Percentiles rank a stretch among this genome's conserved stretches.
These are phyloP conservation scores for Torulaspora gathmanii DNA, from an alignment of 805 yeast species.

Conservation along the genomic window DNA sequence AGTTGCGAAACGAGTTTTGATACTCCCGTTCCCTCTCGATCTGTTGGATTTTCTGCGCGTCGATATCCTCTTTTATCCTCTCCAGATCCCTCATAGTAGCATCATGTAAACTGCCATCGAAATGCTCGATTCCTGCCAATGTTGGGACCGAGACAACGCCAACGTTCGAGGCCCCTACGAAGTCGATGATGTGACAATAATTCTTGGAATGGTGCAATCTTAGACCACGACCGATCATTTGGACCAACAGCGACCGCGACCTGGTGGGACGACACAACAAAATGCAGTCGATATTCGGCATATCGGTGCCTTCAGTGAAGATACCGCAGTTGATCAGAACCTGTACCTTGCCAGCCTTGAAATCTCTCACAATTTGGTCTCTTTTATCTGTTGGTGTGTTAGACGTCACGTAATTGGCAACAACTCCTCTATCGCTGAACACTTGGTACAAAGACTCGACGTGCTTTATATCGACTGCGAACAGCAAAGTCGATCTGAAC, in stretches of 20 bases:
- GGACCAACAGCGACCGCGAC: constrained; percentile 65
- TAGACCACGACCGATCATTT: constrained; percentile 90
- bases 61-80: constrained; percentile 21
- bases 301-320: constrained; percentile 92
- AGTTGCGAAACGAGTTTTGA: constrained; percentile 12
- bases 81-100: constrained; percentile 35
- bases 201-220: constrained; percentile 57
- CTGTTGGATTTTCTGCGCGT: constrained; percentile 6
- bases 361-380: constrained; percentile 48
- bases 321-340: constrained; percentile 85
- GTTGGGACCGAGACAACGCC: constrained; percentile 57
- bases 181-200: constrained; percentile 70
- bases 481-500: constrained; percentile 60
- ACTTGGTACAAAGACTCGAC: constrained; percentile 48
- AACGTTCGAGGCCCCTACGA: constrained; percentile 56
- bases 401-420: constrained; percentile 69
- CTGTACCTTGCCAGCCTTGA: constrained; percentile 56
- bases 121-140: constrained; percentile 37
- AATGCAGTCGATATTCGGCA: constrained; percentile 81
- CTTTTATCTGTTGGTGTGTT: constrained; percentile 53
- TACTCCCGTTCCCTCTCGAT: constrained; percentile 14
- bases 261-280: constrained; percentile 76
- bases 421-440: constrained; percentile 56
- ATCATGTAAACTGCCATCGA: constrained; percentile 27
- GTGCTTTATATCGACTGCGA: constrained; percentile 73